Conservation (phyloP, 2,329 filamentous ascomycete species). For the Beauveria bassiana region DNA sequence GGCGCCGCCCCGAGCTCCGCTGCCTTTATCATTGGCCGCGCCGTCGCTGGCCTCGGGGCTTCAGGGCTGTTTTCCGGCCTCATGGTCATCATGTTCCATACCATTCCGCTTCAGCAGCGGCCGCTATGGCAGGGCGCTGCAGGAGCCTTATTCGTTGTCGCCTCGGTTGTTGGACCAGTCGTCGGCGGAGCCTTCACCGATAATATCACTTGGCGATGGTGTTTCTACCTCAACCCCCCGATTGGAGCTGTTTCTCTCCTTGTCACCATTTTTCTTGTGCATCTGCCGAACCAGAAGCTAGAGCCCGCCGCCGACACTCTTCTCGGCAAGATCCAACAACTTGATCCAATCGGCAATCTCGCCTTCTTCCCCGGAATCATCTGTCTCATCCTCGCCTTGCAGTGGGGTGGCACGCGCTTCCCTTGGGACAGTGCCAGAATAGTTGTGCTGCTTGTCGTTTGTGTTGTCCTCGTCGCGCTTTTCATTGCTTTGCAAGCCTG, state of each 20-base stretch:
- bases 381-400: slow-evolving; percentile 37
- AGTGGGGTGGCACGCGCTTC: slow-evolving; percentile 32
- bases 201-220: slow-evolving; percentile 21
- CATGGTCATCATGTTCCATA: slow-evolving; percentile 21
- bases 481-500: slow-evolving; percentile 27
- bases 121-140: slow-evolving; percentile 30
- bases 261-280: slow-evolving; percentile 21
- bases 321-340: slow-evolving; percentile 12
- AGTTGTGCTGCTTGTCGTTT: slow-evolving; percentile 25
- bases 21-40: slow-evolving; percentile 15
- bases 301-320: not conserved
- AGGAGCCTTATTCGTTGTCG: slow-evolving; percentile 31
- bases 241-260: slow-evolving; percentile 17
- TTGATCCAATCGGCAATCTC: slow-evolving; percentile 18
- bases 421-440: slow-evolving; percentile 24
- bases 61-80: slow-evolving; percentile 31
- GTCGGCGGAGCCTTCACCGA: slow-evolving; percentile 19
- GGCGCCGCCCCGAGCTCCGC: slow-evolving; percentile 13
- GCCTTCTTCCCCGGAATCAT: slow-evolving; percentile 20
- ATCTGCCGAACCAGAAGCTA: not conserved
- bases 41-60: slow-evolving; percentile 21
- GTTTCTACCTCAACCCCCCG: slow-evolving; percentile 24
- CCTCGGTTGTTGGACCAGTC: slow-evolving; percentile 18
- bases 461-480: slow-evolving; percentile 18
- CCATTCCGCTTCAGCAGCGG: slow-evolving; percentile 17